Evolutionary conservation across 345 rosid species (phyloP), one percentile per base, ranked within the genome.

Genomic region (Brassica napus): DNA sequence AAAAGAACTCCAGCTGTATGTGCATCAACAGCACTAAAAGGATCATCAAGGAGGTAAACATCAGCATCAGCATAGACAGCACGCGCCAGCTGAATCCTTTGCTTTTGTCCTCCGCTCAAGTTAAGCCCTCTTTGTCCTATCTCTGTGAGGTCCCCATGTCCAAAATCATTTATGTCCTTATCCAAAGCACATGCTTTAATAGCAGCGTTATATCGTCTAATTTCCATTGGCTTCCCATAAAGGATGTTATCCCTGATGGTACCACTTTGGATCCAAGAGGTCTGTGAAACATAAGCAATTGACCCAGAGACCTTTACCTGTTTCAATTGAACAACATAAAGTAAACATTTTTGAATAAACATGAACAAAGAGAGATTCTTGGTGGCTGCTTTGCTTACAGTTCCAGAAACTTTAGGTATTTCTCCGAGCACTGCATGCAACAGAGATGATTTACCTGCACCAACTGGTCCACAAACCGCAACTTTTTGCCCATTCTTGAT

Each of bases 91-190:
- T 90, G 93, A 79, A 92, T 88, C 78, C 97, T 84, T 80, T 90
- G 95, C 77, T 89, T 92, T 85, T 92, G 97, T 70, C 97, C 97
- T 70, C 97, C 95, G n/a, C 97, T 92, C 92, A 90, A 78, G 85
- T 92, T 90, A 76, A 92, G 84, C 52, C 95, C 95, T 83, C 97
- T 84, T 79, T 92, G 92, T 68, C 97, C 93, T 72, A 92, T 90
- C 79, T 90, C 93, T 1, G 94, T 92, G 63, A 87, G 88, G 79
- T 92, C 97, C 32, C 95, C 94, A 79, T 92, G 89, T 49, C 82
- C 77, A 71, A 91, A 89, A 71, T 75, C 89, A 14, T 76, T 52
- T 35, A 91, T 86, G 68, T 91, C 98, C 74, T 91, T 91, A 58
- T 88, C 93, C 72, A 93, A 75, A 5, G 93, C 96, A 68, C 94